These are phyloP conservation scores for Populus hybrid DNA, from an alignment of 441 rosid genomes.

Conservation along the genomic window DNA sequence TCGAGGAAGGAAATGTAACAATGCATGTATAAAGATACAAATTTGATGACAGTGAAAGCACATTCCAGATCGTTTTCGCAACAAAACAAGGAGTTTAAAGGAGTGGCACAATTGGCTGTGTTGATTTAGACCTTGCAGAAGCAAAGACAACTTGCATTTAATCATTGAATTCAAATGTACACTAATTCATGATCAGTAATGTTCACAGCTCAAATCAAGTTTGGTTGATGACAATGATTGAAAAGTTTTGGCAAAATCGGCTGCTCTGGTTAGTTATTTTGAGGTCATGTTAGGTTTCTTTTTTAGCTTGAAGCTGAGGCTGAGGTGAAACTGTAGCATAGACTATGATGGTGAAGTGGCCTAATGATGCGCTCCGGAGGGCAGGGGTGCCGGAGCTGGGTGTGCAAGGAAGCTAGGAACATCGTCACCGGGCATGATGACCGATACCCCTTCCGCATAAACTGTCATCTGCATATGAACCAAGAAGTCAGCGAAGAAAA, in stretches of 20 bases:
- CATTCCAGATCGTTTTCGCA: not conserved
- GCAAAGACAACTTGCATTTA: not conserved
- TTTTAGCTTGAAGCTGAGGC: constrained; percentile 20
- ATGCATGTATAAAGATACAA: too few relatives aligned
- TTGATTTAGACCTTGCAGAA: not conserved
- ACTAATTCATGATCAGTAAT: not conserved
- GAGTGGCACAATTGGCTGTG: not conserved
- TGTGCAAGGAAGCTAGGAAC: constrained; percentile 82
- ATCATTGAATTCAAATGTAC: not conserved
- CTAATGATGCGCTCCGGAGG: constrained; percentile 35
- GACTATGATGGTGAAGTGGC: constrained; percentile 27
- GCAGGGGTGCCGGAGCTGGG: constrained; percentile 53
- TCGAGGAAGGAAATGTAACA: too few relatives aligned
- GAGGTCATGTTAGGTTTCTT: not conserved
- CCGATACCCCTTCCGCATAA: constrained; percentile 77
- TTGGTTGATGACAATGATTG: not conserved
- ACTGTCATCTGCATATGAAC: constrained; percentile 50
- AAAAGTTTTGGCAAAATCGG: not conserved
- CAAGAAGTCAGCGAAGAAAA: not conserved
- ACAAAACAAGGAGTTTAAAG: not conserved
- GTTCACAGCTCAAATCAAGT: not conserved
- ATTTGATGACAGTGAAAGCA: too few relatives aligned
- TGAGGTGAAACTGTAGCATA: constrained; percentile 1
- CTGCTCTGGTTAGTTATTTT: constrained; percentile 1
- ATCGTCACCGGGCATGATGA: constrained; percentile 88